phyloP scores from a whole-genome alignment of 164 flowering plant species.

The Hamamelis virginiana region DNA sequence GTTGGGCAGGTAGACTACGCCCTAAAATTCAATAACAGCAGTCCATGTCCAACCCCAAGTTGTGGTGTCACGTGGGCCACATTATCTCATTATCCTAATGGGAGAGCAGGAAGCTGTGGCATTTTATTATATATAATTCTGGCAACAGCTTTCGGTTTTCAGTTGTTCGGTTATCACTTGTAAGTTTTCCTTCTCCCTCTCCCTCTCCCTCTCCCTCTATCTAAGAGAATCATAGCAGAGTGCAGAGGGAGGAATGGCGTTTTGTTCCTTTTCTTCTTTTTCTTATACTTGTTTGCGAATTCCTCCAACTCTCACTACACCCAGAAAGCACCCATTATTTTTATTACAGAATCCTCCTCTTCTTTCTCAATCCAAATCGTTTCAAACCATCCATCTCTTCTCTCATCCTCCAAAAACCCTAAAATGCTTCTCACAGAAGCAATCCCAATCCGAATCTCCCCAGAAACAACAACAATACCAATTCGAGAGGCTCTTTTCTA shows the following conservation, averaged over 20 bases:
- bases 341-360: not conserved
- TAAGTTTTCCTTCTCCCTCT: too few relatives aligned
- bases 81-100: too few relatives aligned
- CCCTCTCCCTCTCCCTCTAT: not conserved
- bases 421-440: constrained; percentile 31
- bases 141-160: too few relatives aligned
- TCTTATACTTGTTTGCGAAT: constrained; percentile 1
- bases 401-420: constrained; percentile 14
- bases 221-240: not conserved
- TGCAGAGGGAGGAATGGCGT: not conserved
- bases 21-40: too few relatives aligned
- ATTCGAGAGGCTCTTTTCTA: constrained; percentile 79
- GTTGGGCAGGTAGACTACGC: too few relatives aligned
- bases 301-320: not conserved
- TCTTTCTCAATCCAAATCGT: not conserved
- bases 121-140: too few relatives aligned
- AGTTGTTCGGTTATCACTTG: too few relatives aligned
- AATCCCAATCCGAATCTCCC: constrained; percentile 18
- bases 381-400: not conserved
- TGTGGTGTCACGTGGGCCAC: too few relatives aligned
- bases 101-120: too few relatives aligned
- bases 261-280: not conserved
- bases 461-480: constrained; percentile 23
- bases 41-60: too few relatives aligned
- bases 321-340: not conserved